Evolutionary conservation across 2,329 filamentous ascomycete genomes (phyloP).

Genomic region (Penicillium sclerotiorum): DNA sequence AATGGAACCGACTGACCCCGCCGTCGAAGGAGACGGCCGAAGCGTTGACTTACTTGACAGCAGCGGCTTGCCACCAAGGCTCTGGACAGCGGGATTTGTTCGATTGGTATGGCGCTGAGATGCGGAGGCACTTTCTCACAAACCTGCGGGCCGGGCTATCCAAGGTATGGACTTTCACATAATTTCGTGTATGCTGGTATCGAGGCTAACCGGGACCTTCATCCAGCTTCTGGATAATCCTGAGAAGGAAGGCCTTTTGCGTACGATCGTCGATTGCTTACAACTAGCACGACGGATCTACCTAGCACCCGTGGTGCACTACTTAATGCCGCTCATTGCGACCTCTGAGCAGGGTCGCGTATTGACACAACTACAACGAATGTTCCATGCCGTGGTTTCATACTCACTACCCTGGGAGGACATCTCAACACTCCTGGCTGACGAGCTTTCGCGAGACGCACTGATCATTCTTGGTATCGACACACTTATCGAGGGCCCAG

Average conservation of each 20-base stretch:
- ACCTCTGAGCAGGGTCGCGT: constrained; percentile 30
- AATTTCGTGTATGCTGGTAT: background rate
- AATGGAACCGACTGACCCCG: constrained; percentile 33
- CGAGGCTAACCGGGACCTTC: constrained; percentile 6
- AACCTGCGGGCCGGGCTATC: constrained; percentile 39
- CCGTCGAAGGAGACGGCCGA: constrained; percentile 34
- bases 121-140: constrained; percentile 45
- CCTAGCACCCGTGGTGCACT: constrained; percentile 1
- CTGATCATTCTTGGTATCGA: constrained; percentile 47
- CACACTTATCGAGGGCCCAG: constrained; percentile 27
- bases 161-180: constrained; percentile 28
- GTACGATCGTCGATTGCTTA: constrained; percentile 38
- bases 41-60: constrained; percentile 37
- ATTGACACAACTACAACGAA: constrained; percentile 42
- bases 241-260: constrained; percentile 30
- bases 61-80: constrained; percentile 4
- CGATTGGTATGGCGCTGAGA: constrained; percentile 49
- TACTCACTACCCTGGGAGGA: constrained; percentile 48
- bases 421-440: constrained; percentile 48
- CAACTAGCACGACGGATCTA: constrained; percentile 42
- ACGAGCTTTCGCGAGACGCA: constrained; percentile 48
- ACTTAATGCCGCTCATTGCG: constrained; percentile 35
- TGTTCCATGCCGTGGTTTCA: constrained; percentile 51
- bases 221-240: constrained; percentile 32
- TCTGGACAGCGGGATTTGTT: constrained; percentile 34